phyloP scores from a whole-genome alignment of 2,329 filamentous ascomycete genomes.

The Myriosclerotinia scirpicola region DNA sequence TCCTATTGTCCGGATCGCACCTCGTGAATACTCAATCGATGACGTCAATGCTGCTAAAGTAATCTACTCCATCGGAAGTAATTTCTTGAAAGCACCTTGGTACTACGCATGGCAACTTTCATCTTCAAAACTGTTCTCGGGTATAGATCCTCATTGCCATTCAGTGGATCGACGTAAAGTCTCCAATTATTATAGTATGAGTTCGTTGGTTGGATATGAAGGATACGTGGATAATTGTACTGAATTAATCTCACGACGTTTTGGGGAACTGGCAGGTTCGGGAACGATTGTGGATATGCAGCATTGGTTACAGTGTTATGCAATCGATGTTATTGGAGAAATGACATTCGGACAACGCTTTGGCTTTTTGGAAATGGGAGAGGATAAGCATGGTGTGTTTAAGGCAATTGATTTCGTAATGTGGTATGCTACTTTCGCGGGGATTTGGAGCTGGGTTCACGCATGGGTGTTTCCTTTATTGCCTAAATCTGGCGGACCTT shows the following conservation, averaged over 20 bases:
- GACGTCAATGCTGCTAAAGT: slow-evolving; percentile 45
- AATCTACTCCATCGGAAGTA: slow-evolving; percentile 45
- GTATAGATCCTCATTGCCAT: slow-evolving; percentile 43
- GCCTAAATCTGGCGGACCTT: slow-evolving; percentile 29
- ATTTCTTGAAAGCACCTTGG: slow-evolving; percentile 28
- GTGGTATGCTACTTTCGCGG: slow-evolving; percentile 45
- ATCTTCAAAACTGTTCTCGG: slow-evolving; percentile 38
- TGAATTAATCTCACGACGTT: slow-evolving; percentile 43
- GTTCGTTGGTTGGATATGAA: slow-evolving; percentile 50
- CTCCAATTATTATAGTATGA: slow-evolving; percentile 50
- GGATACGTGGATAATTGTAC: slow-evolving; percentile 50
- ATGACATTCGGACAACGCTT: slow-evolving; percentile 47
- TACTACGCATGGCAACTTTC: slow-evolving; percentile 36
- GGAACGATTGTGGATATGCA: slow-evolving; percentile 43
- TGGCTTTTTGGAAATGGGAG: slow-evolving; percentile 49
- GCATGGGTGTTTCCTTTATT: slow-evolving; percentile 39
- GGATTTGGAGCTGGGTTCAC: slow-evolving; percentile 47
- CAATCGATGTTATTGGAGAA: slow-evolving; percentile 53
- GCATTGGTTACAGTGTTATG: slow-evolving; percentile 50
- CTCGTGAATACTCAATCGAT: slow-evolving; percentile 49
- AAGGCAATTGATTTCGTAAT: slow-evolving; percentile 42
- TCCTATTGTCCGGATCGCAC: slow-evolving; percentile 51
- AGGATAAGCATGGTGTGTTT: slow-evolving; percentile 49
- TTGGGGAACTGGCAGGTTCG: slow-evolving; percentile 43
- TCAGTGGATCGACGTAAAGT: slow-evolving; percentile 45